Percentiles rank a stretch among this genome's conserved stretches.
Conservation (phyloP, 2,329 filamentous ascomycete genomes). For the Tolypocladium ovalisporum region DNA sequence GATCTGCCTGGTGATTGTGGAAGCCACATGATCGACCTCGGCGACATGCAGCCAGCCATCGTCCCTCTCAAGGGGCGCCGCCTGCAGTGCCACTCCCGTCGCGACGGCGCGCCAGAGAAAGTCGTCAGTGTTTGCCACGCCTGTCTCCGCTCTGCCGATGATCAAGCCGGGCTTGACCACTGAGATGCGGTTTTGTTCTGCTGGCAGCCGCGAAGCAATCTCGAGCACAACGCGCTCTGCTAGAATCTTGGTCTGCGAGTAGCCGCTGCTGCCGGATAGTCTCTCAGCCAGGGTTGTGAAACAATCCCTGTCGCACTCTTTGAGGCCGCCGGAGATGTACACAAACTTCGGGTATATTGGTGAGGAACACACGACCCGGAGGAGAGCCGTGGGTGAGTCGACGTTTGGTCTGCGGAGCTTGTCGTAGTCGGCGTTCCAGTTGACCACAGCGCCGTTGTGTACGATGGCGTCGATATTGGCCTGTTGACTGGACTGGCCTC, state of each 20-base stretch:
- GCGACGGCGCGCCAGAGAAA: neutral
- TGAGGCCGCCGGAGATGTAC: conserved; percentile 12
- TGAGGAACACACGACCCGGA: conserved; percentile 6
- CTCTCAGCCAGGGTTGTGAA: neutral
- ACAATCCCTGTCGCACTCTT: neutral
- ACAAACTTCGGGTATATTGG: conserved; percentile 8
- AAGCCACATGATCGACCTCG: neutral
- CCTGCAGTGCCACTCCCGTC: neutral
- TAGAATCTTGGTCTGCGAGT: conserved; percentile 13
- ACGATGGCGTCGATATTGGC: conserved; percentile 56
- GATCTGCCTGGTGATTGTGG: neutral
- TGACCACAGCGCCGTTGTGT: conserved; percentile 71
- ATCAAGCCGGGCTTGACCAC: neutral
- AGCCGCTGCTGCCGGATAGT: conserved; percentile 3
- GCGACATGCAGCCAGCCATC: neutral
- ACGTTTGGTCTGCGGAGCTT: conserved; percentile 67
- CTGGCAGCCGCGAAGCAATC: neutral
- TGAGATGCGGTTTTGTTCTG: neutral
- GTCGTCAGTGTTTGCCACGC: neutral
- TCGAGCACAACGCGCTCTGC: conserved; percentile 9
- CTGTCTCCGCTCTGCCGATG: neutral
- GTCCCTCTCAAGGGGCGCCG: neutral
- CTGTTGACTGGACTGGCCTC: conserved; percentile 15
- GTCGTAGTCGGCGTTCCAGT: conserved; percentile 73
- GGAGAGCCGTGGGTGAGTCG: conserved; percentile 12